Percentiles rank a stretch among this genome's conserved stretches.
Conservation (phyloP, 306 rosid species). For the Neltuma alba region DNA sequence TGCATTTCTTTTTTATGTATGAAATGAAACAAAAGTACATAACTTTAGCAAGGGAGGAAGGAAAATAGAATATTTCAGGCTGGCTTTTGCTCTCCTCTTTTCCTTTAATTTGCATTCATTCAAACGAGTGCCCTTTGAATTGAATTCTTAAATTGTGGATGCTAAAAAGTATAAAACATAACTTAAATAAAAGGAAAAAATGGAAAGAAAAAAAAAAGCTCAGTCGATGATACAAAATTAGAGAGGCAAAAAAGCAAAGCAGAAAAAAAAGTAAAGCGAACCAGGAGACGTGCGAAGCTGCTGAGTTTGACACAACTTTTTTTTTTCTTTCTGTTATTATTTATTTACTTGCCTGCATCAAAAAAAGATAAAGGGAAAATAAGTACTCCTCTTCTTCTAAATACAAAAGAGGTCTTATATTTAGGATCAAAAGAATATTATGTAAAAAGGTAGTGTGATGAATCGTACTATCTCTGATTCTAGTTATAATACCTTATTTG, state of each 20-base stretch:
- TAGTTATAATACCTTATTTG: too few relatives aligned
- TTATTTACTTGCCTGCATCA: constrained; percentile 70
- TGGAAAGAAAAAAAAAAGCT: background rate
- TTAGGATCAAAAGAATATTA: too few relatives aligned
- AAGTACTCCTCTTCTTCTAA: too few relatives aligned
- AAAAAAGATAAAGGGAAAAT: constrained; percentile 5
- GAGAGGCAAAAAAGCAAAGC: background rate
- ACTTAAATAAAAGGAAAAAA: background rate
- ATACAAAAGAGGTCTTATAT: too few relatives aligned
- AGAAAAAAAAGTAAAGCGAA: background rate
- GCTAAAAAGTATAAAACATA: constrained; percentile 6
- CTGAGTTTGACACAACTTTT: constrained; percentile 8
- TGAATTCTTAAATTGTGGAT: constrained; percentile 31
- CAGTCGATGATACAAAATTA: constrained; percentile 11
- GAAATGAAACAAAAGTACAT: constrained; percentile 33
- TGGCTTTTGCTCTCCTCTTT: background rate
- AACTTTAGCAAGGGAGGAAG: constrained; percentile 46
- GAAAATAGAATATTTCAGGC: constrained; percentile 44
- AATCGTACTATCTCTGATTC: too few relatives aligned
- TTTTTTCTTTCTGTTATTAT: background rate
- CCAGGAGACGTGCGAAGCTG: constrained; percentile 10
- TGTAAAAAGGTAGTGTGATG: background rate
- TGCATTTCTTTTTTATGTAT: constrained; percentile 24
- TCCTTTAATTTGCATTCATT: constrained; percentile 24
- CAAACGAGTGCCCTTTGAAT: constrained; percentile 21